A percentile compares a stretch with the other conserved stretches of the same genome.
phyloP scores from a whole-genome alignment of 495 filamentous ascomycete genomes.

The Penicillium fimorum region DNA sequence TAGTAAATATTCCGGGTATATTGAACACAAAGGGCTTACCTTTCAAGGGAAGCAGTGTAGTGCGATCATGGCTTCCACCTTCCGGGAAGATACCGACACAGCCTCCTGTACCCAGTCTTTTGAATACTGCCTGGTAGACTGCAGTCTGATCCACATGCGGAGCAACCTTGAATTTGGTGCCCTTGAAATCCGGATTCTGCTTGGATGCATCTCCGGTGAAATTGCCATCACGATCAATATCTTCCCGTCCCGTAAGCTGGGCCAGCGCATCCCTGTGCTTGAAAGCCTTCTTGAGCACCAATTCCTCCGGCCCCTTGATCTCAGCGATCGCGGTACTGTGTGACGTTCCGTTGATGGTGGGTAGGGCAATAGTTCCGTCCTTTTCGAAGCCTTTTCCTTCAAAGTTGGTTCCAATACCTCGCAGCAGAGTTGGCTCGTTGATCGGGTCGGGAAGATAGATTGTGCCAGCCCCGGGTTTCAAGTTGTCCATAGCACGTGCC shows the following conservation, averaged over 20 bases:
- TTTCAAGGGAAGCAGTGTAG: constrained; percentile 91
- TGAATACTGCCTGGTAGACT: constrained; percentile 92
- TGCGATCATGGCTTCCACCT: constrained; percentile 94
- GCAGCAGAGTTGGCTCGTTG: constrained; percentile 77
- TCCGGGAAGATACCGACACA: constrained; percentile 98
- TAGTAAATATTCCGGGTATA: neutral
- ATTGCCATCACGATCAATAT: constrained; percentile 59
- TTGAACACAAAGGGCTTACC: constrained; percentile 36
- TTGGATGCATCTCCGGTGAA: constrained; percentile 51
- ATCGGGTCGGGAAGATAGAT: constrained; percentile 91
- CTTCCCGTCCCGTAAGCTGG: constrained; percentile 75
- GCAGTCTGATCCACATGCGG: constrained; percentile 92
- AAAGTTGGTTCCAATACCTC: constrained; percentile 86
- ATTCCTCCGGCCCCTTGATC: constrained; percentile 75
- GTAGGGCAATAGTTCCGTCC: constrained; percentile 83
- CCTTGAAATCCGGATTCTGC: constrained; percentile 56
- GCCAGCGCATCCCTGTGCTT: constrained; percentile 63
- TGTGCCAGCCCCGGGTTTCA: constrained; percentile 72
- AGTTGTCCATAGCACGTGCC: constrained; percentile 81
- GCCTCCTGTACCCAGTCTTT: constrained; percentile 72
- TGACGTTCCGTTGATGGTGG: constrained; percentile 72
- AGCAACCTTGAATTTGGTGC: constrained; percentile 79
- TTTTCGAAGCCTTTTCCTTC: constrained; percentile 65
- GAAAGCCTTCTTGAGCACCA: constrained; percentile 84
- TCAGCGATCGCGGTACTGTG: constrained; percentile 78